phyloP scores from a whole-genome alignment of 2,329 filamentous ascomycete species.

The Penicillium sp. region DNA sequence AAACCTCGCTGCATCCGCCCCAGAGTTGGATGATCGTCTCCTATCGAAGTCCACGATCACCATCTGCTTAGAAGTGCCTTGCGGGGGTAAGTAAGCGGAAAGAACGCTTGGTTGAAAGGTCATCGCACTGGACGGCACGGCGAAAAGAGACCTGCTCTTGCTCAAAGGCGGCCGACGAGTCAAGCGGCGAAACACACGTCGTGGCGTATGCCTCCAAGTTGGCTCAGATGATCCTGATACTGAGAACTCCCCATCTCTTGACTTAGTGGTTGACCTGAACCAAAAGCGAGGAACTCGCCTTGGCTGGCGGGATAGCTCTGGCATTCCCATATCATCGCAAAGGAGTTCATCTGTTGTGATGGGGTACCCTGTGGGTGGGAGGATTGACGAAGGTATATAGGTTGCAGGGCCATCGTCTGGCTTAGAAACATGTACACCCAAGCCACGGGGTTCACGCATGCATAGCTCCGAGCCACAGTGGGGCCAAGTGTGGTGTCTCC shows the following conservation, averaged over 20 bases:
- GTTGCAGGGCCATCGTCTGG: background rate
- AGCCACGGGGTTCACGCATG: conserved; percentile 22
- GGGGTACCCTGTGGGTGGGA: conserved; percentile 7
- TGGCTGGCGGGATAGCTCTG: conserved; percentile 32
- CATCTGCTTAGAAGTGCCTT: conserved; percentile 1
- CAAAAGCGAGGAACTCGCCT: conserved; percentile 26
- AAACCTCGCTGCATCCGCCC: conserved; percentile 10
- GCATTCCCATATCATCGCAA: conserved; percentile 33
- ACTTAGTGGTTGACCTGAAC: conserved; percentile 13
- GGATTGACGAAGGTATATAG: conserved; percentile 16
- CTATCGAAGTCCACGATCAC: conserved; percentile 4
- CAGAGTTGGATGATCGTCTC: background rate
- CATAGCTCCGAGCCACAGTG: conserved; percentile 30
- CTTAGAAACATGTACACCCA: conserved; percentile 21
- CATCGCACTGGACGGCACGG: conserved; percentile 27
- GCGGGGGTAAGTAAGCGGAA: conserved; percentile 23
- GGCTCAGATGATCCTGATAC: conserved; percentile 8
- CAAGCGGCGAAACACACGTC: conserved; percentile 29
- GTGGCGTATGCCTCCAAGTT: conserved; percentile 16
- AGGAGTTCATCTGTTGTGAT: conserved; percentile 25
- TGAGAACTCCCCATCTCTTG: background rate
- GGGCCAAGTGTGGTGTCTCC: conserved; percentile 41
- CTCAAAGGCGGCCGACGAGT: conserved; percentile 33
- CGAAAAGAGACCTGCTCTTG: conserved; percentile 33
- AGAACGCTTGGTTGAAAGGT: conserved; percentile 19